Conservation (phyloP, 2,329 filamentous ascomycete species). For the Geosmithia flava region DNA sequence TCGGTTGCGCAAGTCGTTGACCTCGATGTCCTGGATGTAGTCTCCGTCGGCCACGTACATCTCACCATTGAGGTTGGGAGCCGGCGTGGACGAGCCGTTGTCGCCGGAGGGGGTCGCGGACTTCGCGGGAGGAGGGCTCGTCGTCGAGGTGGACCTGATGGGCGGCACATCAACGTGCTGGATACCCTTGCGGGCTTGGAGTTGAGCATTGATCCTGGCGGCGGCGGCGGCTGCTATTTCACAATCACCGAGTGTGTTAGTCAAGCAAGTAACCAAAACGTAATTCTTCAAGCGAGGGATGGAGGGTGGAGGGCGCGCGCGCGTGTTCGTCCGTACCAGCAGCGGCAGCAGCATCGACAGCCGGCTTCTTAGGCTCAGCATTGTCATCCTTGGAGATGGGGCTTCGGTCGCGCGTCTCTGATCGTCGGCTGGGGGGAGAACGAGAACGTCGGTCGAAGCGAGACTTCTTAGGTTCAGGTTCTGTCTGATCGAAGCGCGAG, state of each 20-base stretch:
- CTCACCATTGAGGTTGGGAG: constrained; percentile 62
- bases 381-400: constrained; percentile 43
- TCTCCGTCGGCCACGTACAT: constrained; percentile 95
- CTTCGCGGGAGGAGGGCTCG: constrained; percentile 23
- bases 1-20: constrained; percentile 93
- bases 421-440: constrained; percentile 57
- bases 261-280: neutral
- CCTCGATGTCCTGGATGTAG: constrained; percentile 97
- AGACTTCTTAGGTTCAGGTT: constrained; percentile 68
- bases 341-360: constrained; percentile 60
- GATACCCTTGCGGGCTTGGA: constrained; percentile 77
- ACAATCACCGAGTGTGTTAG: too few relatives aligned
- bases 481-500: constrained; percentile 88
- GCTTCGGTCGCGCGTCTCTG: constrained; percentile 71
- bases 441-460: constrained; percentile 88
- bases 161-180: constrained; percentile 85
- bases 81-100: constrained; percentile 15
- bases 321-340: constrained; percentile 42
- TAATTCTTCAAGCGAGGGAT: neutral
- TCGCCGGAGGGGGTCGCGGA: constrained; percentile 15
- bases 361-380: constrained; percentile 32
- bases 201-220: constrained; percentile 72
- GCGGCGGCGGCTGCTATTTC: constrained; percentile 74
- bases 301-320: neutral
- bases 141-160: constrained; percentile 48